Percentiles rank a stretch among this genome's conserved stretches.
These are phyloP conservation scores for Trypanosomatidae sp. DNA, from an alignment of 208 protist genomes.

Conservation along the genomic window DNA sequence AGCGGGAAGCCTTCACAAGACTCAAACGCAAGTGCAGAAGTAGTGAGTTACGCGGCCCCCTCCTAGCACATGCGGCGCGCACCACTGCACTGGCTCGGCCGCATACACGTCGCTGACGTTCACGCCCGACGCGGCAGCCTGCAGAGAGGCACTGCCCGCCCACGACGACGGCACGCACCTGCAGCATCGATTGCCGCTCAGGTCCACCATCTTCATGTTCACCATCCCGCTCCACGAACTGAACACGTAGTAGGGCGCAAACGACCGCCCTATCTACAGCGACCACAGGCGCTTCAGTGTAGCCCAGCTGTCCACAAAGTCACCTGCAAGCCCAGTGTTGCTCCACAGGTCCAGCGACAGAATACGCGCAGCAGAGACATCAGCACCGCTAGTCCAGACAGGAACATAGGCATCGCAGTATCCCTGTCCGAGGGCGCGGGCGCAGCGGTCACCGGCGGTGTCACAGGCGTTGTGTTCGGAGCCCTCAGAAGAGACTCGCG, in stretches of 20 bases:
- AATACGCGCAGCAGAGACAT: slow-evolving; percentile 7
- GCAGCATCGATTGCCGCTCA: slow-evolving; percentile 22
- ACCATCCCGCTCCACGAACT: slow-evolving; percentile 23
- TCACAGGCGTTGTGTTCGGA: slow-evolving; percentile 4
- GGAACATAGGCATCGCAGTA: slow-evolving; percentile 4
- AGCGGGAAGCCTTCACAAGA: background rate
- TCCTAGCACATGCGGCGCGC: slow-evolving; percentile 11
- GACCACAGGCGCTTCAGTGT: slow-evolving; percentile 15
- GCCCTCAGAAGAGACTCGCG: background rate
- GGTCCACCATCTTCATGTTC: slow-evolving; percentile 16
- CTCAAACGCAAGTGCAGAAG: background rate
- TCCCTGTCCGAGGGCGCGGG: background rate
- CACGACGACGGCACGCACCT: slow-evolving; percentile 17
- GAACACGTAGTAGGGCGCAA: slow-evolving; percentile 14
- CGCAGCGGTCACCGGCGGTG: background rate
- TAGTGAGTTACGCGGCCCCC: background rate
- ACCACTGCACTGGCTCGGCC: slow-evolving; percentile 5
- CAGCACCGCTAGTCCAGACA: slow-evolving; percentile 2
- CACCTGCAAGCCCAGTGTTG: slow-evolving; percentile 12
- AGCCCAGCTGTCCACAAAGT: slow-evolving; percentile 23
- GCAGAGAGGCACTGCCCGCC: slow-evolving; percentile 4
- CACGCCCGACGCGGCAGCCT: background rate
- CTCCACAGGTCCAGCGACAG: slow-evolving; percentile 18
- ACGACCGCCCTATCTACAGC: slow-evolving; percentile 27
- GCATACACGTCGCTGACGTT: slow-evolving; percentile 8